Evolutionary conservation across 257 asterid genomes (phyloP).

Genomic region (Anisodus tanguticus): DNA sequence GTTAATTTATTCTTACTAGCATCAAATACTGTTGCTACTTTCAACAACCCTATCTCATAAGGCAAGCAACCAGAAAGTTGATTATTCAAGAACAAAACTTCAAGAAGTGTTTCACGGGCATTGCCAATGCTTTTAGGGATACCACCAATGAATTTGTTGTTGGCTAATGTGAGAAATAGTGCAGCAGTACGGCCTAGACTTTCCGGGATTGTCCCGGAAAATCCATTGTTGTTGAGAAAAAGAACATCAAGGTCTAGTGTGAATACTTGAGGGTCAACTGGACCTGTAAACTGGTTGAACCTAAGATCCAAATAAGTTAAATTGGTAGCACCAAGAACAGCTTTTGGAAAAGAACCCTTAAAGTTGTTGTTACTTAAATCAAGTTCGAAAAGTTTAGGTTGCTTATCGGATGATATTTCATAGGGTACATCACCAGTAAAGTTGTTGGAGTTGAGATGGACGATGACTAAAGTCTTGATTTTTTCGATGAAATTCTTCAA

Average conservation of each 20-base stretch:
- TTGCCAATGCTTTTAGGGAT: slow-evolving; percentile 63
- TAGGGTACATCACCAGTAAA: slow-evolving; percentile 48
- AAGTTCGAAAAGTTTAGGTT: slow-evolving; percentile 53
- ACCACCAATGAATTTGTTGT: slow-evolving; percentile 54
- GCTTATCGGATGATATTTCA: slow-evolving; percentile 1
- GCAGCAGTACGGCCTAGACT: slow-evolving; percentile 51
- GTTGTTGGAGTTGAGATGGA: slow-evolving; percentile 65
- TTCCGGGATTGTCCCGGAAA: slow-evolving; percentile 49
- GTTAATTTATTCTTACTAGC: slow-evolving; percentile 61
- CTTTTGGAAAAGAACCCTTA: slow-evolving; percentile 43
- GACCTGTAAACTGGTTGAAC: slow-evolving; percentile 53
- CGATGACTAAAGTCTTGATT: slow-evolving; percentile 44
- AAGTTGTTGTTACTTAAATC: slow-evolving; percentile 67
- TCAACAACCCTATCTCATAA: slow-evolving; percentile 54
- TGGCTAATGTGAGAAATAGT: slow-evolving; percentile 57
- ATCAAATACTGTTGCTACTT: slow-evolving; percentile 45
- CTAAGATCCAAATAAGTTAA: slow-evolving; percentile 70
- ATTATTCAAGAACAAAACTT: slow-evolving; percentile 54
- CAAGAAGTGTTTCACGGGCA: slow-evolving; percentile 38
- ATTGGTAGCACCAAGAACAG: slow-evolving; percentile 49
- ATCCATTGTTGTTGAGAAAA: slow-evolving; percentile 66
- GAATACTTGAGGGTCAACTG: slow-evolving; percentile 50
- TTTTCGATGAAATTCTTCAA: slow-evolving; percentile 36
- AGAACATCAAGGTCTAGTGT: slow-evolving; percentile 62
- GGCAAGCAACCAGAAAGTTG: slow-evolving; percentile 69